These are phyloP conservation scores for Eleusine indica DNA, from an alignment of 176 grass and related monocot genomes.

Conservation along the genomic window DNA sequence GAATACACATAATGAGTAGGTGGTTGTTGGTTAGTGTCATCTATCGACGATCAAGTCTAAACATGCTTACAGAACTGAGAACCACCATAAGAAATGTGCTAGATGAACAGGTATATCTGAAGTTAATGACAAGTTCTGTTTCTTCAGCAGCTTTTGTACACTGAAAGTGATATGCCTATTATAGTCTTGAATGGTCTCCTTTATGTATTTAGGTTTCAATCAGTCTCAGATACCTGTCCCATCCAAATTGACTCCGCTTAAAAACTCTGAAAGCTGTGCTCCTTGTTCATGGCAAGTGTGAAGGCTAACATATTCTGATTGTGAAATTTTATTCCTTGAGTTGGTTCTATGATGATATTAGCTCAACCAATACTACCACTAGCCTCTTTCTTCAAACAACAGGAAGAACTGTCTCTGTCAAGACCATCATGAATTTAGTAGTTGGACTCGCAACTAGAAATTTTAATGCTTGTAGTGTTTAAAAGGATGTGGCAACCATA, in stretches of 20 bases:
- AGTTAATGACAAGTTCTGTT: constrained; percentile 35
- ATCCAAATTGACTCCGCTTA: constrained; percentile 29
- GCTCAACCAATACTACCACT: constrained; percentile 27
- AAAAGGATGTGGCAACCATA: constrained; percentile 40
- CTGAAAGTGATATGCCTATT: constrained; percentile 13
- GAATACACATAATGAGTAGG: constrained; percentile 7
- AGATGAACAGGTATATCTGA: background rate
- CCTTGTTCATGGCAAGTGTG: constrained; percentile 20
- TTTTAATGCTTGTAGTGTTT: constrained; percentile 42
- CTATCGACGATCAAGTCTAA: background rate
- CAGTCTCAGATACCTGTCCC: constrained; percentile 24
- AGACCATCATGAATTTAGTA: constrained; percentile 34
- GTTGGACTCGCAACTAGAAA: constrained; percentile 34
- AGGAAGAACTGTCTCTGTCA: constrained; percentile 39
- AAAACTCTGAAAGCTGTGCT: background rate
- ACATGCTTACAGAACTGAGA: constrained; percentile 10
- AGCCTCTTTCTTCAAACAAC: constrained; percentile 29
- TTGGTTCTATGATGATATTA: constrained; percentile 22
- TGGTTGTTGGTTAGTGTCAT: constrained; percentile 21
- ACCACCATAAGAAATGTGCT: background rate
- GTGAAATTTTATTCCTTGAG: constrained; percentile 13
- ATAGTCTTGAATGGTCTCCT: constrained; percentile 17
- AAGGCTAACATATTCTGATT: constrained; percentile 11
- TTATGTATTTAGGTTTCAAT: constrained; percentile 35
- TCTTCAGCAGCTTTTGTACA: constrained; percentile 25